Evolutionary conservation across 2,329 filamentous ascomycete species (phyloP).

Genomic region (Paraphaeosphaeria minitans): DNA sequence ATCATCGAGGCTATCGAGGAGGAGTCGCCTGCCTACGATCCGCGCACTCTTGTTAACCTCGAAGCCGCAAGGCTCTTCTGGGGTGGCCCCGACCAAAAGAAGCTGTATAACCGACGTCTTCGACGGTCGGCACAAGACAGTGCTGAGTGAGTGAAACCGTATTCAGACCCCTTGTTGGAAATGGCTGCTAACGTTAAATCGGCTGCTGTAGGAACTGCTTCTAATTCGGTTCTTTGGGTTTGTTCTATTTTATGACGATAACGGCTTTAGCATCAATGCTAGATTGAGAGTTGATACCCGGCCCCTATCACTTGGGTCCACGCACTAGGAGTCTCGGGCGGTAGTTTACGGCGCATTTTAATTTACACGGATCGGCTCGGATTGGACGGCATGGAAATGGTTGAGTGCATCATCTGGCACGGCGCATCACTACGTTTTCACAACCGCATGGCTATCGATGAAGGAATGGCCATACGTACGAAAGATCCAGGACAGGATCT

Average conservation of each 20-base stretch:
- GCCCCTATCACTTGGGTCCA: constrained; percentile 6
- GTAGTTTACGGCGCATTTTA: background rate
- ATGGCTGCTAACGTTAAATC: background rate
- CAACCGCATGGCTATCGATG: background rate
- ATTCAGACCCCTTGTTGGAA: background rate
- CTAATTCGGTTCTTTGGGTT: background rate
- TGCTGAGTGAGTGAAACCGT: constrained; percentile 47
- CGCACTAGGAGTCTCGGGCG: constrained; percentile 2
- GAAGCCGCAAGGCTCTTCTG: constrained; percentile 88
- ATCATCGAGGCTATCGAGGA: constrained; percentile 86
- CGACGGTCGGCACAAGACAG: constrained; percentile 73
- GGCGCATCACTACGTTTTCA: background rate
- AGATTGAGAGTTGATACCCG: constrained; percentile 12
- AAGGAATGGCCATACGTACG: background rate
- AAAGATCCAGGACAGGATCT: background rate
- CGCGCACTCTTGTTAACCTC: constrained; percentile 81
- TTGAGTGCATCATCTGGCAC: background rate
- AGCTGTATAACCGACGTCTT: constrained; percentile 80
- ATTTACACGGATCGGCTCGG: background rate
- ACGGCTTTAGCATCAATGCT: constrained; percentile 4
- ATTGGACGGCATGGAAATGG: background rate
- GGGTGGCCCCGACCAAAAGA: constrained; percentile 79
- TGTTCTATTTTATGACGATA: constrained; percentile 1
- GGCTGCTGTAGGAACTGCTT: background rate
- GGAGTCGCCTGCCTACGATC: constrained; percentile 85